Evolutionary conservation across 345 rosid genomes (phyloP).

Genomic region (Stellera chamaejasme): DNA sequence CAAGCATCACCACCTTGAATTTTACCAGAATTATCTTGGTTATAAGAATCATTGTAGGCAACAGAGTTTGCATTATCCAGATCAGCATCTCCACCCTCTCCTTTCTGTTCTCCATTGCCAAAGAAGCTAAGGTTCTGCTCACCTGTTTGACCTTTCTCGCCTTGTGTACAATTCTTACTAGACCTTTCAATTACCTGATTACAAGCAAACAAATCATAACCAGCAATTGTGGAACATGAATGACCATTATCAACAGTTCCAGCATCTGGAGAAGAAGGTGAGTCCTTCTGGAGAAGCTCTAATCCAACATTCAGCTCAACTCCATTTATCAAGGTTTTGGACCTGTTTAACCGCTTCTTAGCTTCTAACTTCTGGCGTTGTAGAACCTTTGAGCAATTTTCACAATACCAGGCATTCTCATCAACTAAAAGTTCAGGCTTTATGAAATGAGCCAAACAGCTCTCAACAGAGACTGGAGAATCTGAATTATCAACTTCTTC

Average conservation of each 20-base stretch:
- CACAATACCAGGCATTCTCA: conserved; percentile 98
- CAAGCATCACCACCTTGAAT: conserved; percentile 23
- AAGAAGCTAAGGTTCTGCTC: conserved; percentile 12
- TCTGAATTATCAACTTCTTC: conserved; percentile 84
- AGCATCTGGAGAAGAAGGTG: conserved; percentile 14
- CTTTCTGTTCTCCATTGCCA: conserved; percentile 13
- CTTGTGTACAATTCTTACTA: conserved; percentile 18
- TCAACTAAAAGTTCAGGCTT: conserved; percentile 76
- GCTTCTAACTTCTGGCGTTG: conserved; percentile 31
- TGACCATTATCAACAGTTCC: conserved; percentile 25
- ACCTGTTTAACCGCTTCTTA: conserved; percentile 25
- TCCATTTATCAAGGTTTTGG: conserved; percentile 19
- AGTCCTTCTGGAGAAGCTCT: conserved; percentile 12
- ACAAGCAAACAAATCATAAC: conserved; percentile 18
- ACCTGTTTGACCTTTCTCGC: conserved; percentile 20
- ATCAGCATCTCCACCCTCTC: conserved; percentile 12
- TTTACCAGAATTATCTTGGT: conserved; percentile 23
- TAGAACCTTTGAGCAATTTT: conserved; percentile 61
- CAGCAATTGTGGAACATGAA: conserved; percentile 12
- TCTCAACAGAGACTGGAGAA: conserved; percentile 85
- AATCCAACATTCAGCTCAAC: conserved; percentile 17
- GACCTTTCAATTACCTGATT: conserved; percentile 14
- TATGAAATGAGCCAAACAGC: conserved; percentile 78
- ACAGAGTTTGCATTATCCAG: conserved; percentile 21
- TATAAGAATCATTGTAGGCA: conserved; percentile 14